Conservation (phyloP, 345 rosid genomes). For the Syzygium jambos region DNA sequence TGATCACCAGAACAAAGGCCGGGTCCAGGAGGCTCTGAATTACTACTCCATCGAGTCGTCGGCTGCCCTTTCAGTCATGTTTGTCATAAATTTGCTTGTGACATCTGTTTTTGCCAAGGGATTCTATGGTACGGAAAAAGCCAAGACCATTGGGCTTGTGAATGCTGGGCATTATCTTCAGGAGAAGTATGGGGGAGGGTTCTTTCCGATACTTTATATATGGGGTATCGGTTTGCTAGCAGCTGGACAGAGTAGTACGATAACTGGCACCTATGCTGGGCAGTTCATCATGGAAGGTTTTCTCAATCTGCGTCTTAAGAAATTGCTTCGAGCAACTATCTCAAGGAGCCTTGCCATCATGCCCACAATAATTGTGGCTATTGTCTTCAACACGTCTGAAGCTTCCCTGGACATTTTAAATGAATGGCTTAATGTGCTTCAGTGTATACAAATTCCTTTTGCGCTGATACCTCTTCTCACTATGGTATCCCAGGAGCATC, state of each 20-base stretch:
- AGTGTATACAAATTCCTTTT: conserved; percentile 92
- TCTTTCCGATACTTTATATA: conserved; percentile 77
- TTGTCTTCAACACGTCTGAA: conserved; percentile 70
- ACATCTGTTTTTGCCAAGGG: conserved; percentile 90
- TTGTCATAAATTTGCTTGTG: conserved; percentile 79
- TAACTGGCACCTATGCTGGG: conserved; percentile 94
- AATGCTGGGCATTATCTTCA: conserved; percentile 85
- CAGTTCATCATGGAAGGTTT: conserved; percentile 98
- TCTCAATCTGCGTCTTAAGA: conserved; percentile 73
- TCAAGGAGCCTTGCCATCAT: conserved; percentile 87
- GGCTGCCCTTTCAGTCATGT: conserved; percentile 57
- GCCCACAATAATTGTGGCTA: conserved; percentile 78
- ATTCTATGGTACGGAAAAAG: conserved; percentile 69
- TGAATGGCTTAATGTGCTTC: conserved; percentile 97
- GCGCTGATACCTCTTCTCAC: conserved; percentile 91
- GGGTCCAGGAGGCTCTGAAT: conserved; percentile 79
- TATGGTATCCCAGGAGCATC: conserved; percentile 69
- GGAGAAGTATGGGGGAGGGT: conserved; percentile 81
- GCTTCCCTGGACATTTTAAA: conserved; percentile 74
- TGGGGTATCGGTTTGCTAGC: conserved; percentile 98
- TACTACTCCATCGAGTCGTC: conserved; percentile 89
- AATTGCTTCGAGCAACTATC: conserved; percentile 83
- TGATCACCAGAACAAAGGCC: conserved; percentile 57
- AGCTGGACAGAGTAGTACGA: conserved; percentile 94
- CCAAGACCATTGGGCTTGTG: conserved; percentile 62